phyloP scores from a whole-genome alignment of 2,329 filamentous ascomycete genomes.

The Verticillium klebahnii region DNA sequence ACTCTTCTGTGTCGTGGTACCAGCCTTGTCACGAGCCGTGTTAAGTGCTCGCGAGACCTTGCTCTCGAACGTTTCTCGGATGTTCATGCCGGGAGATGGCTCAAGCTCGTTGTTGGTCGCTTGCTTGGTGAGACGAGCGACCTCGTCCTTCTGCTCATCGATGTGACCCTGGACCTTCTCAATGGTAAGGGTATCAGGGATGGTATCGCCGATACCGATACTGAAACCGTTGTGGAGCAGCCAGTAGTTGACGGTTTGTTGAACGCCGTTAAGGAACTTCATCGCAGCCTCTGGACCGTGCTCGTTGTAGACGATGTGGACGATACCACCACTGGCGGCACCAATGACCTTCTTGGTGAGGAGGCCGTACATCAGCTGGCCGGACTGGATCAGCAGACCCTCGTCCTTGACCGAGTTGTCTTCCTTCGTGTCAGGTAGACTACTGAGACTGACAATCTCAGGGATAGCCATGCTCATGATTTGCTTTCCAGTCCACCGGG shows the following conservation, averaged over 20 bases:
- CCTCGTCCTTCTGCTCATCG: conserved; percentile 73
- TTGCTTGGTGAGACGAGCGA: conserved; percentile 67
- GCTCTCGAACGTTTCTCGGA: conserved; percentile 96
- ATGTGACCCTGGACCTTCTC: conserved; percentile 80
- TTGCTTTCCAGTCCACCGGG: conserved; percentile 97
- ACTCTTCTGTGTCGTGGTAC: conserved; percentile 86
- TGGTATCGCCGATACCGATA: conserved; percentile 97
- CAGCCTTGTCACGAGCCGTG: conserved; percentile 92
- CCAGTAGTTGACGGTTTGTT: conserved; percentile 96
- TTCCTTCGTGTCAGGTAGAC: conserved; percentile 56
- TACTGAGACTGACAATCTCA: conserved; percentile 73
- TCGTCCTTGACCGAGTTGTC: conserved; percentile 67
- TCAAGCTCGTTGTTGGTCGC: conserved; percentile 88
- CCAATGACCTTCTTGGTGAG: conserved; percentile 93
- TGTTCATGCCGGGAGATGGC: conserved; percentile 95
- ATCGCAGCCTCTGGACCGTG: conserved; percentile 81
- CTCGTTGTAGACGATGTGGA: conserved; percentile 96
- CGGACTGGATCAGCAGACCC: conserved; percentile 77
- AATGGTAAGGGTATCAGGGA: conserved; percentile 83
- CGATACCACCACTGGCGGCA: conserved; percentile 82
- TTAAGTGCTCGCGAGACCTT: conserved; percentile 94
- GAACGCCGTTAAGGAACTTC: conserved; percentile 91
- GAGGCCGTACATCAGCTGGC: conserved; percentile 85
- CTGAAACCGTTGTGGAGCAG: conserved; percentile 93
- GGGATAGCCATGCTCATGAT: conserved; percentile 92